Base-by-base conservation (phyloP, 306 rosid genomes). In the Prunus campanulata region DNA sequence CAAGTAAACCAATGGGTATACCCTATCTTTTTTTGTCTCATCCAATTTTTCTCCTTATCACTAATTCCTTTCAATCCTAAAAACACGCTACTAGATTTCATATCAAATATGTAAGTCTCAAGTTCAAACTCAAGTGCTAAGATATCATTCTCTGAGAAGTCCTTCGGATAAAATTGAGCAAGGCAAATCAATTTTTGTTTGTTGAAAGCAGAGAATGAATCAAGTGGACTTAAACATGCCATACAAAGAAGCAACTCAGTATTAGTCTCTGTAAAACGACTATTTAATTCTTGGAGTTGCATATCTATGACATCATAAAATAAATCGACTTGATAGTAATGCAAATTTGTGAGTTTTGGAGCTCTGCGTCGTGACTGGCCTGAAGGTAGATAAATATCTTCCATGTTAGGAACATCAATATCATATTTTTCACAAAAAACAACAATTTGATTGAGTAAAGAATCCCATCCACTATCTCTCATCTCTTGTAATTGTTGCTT, bases 261-360 rank as follows among this genome's bases (percentile, higher is more conserved):
- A 48, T 52, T 52, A 25, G n/a, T n/a, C 54, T 71, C 16, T 16
- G 0, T 73, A 12, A 68, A 75, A 24, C 16, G 6, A 52, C 35
- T 56, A 25, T 81, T 68, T 2, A 74, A 12, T 29, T 68, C 68
- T 61, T 65, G 60, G 54, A 79, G 69, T 79, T 72, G 69, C 35
- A 48, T 63, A 65, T 72, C 59, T n/a, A 79, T 78, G n/a, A 78
- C 30, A 12, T 13, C 19, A 74, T 15, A 35, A 25, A 73, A 73
- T 24, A 66, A 10, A 3, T 65, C 49, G 19, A 48, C 76, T 7
- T 6, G 15, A 50, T 48, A 70, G 5, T 30, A 25, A 11, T 69
- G 81, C 11, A 69, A 18, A 24, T 30, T 30, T 30, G 35, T 30
- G 35, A 30, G 35, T 30, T 30, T 30, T 30, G 5, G 35, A 30